A percentile compares a stretch with the other conserved stretches of the same genome.
phyloP scores from a whole-genome alignment of 2,329 filamentous ascomycete species.

The Alternaria gaisen region DNA sequence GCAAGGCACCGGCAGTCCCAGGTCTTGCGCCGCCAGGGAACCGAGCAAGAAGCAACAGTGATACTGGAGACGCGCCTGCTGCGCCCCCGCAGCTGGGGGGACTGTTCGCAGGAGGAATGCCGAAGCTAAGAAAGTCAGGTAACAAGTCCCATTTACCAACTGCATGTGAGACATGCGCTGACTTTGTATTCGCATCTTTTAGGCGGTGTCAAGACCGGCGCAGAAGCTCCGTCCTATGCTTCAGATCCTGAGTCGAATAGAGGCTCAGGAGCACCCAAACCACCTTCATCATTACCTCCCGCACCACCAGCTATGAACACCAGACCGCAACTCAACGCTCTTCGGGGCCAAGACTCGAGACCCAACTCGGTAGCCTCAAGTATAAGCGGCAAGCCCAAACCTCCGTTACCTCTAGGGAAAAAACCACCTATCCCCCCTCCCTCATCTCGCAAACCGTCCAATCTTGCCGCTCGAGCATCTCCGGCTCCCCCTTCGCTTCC shows the following conservation, averaged over 20 bases:
- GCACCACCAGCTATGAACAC: conserved; percentile 60
- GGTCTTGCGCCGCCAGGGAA: conserved; percentile 69
- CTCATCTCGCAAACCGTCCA: conserved; percentile 65
- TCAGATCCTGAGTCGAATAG: conserved; percentile 77
- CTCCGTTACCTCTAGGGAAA: conserved; percentile 81
- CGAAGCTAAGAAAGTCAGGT: conserved; percentile 86
- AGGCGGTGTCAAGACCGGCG: conserved; percentile 67
- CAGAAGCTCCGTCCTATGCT: conserved; percentile 75
- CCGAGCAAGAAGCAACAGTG: conserved; percentile 84
- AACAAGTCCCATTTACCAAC: conserved; percentile 44
- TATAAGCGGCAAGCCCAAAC: conserved; percentile 68
- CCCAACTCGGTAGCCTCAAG: conserved; percentile 69
- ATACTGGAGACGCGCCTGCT: conserved; percentile 59
- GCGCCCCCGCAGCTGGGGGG: conserved; percentile 80
- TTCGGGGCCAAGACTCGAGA: conserved; percentile 61
- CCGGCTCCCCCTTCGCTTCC: conserved; percentile 54
- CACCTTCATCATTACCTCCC: conserved; percentile 58
- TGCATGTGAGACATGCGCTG: not conserved
- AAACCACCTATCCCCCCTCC: conserved; percentile 70
- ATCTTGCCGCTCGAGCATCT: conserved; percentile 54
- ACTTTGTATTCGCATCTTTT: not conserved
- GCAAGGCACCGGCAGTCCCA: conserved; percentile 59
- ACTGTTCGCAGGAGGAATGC: conserved; percentile 92
- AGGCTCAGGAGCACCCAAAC: conserved; percentile 60
- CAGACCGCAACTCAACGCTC: conserved; percentile 70